Conservation (phyloP, 139 green algal species). For the Picochlorum sp. region DNA sequence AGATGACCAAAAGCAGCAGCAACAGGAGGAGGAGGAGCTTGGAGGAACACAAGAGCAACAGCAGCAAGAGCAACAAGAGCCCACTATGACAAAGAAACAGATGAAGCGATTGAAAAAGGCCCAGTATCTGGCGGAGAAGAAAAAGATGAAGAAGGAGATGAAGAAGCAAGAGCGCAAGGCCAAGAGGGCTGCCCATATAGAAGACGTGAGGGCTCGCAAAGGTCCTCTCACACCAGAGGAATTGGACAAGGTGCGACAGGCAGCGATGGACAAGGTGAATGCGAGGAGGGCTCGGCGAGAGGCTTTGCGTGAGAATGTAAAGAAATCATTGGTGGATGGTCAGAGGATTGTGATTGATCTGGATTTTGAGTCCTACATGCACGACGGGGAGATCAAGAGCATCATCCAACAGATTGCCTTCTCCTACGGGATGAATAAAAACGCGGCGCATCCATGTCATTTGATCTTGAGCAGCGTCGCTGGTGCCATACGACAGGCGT, state of each 20-base stretch:
- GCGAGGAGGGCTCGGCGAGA: slow-evolving; percentile 4
- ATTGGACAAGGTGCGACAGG: background rate
- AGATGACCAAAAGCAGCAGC: background rate
- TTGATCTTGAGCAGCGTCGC: slow-evolving; percentile 47
- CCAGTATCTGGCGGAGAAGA: background rate
- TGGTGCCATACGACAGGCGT: slow-evolving; percentile 17
- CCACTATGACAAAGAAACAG: slow-evolving; percentile 1
- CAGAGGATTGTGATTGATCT: slow-evolving; percentile 65
- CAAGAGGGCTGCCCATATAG: slow-evolving; percentile 5
- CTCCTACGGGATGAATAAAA: slow-evolving; percentile 49
- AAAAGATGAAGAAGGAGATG: slow-evolving; percentile 16
- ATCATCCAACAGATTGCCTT: slow-evolving; percentile 61
- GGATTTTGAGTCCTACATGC: slow-evolving; percentile 63
- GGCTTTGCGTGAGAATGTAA: background rate
- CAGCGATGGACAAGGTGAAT: background rate
- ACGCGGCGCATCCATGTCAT: slow-evolving; percentile 28
- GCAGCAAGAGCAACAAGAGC: slow-evolving; percentile 1
- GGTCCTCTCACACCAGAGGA: background rate
- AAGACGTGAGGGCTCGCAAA: background rate
- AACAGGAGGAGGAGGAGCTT: background rate
- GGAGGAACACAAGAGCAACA: slow-evolving; percentile 6
- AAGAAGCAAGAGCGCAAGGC: slow-evolving; percentile 19
- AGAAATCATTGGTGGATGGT: slow-evolving; percentile 11
- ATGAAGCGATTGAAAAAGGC: slow-evolving; percentile 4
- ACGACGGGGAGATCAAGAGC: slow-evolving; percentile 39